Percentiles rank a stretch among this genome's conserved stretches.
phyloP scores from a whole-genome alignment of 2,329 filamentous ascomycete genomes.

The Ophiostoma populinum region DNA sequence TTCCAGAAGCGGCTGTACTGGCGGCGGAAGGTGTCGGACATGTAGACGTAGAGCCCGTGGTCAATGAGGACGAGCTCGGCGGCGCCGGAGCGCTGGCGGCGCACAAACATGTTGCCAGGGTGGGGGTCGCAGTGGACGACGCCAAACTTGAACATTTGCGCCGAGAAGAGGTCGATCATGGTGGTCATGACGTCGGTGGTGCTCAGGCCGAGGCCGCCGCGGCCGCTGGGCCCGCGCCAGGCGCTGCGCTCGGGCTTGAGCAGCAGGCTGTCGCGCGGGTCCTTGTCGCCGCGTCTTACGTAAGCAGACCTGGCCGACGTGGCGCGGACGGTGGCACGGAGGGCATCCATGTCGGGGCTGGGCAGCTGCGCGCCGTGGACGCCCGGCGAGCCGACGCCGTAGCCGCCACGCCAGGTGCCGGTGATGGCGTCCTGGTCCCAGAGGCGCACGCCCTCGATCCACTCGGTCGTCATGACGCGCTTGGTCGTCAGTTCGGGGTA shows the following conservation, averaged over 20 bases:
- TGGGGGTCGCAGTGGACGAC: conserved; percentile 93
- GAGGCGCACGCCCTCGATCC: conserved; percentile 86
- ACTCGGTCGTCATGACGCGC: conserved; percentile 84
- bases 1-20: conserved; percentile 91
- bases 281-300: conserved; percentile 18
- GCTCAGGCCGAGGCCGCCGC: conserved; percentile 68
- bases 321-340: conserved; percentile 28
- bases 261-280: conserved; percentile 40
- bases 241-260: conserved; percentile 66
- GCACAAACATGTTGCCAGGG: conserved; percentile 92
- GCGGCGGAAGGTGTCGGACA: conserved; percentile 66
- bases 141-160: conserved; percentile 96
- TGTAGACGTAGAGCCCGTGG: conserved; percentile 88
- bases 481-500: conserved; percentile 68
- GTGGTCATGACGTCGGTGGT: conserved; percentile 85
- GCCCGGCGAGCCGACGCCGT: conserved; percentile 61
- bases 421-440: conserved; percentile 82
- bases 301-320: conserved; percentile 14
- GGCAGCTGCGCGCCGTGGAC: conserved; percentile 48
- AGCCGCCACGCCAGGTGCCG: conserved; percentile 60
- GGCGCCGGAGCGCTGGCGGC: conserved; percentile 63
- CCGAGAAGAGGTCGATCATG: conserved; percentile 92
- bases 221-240: conserved; percentile 57
- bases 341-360: conserved; percentile 27
- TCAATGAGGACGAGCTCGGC: conserved; percentile 91